These are phyloP conservation scores for Mycena metata DNA, from an alignment of 768 basidiomycete species.

Conservation along the genomic window DNA sequence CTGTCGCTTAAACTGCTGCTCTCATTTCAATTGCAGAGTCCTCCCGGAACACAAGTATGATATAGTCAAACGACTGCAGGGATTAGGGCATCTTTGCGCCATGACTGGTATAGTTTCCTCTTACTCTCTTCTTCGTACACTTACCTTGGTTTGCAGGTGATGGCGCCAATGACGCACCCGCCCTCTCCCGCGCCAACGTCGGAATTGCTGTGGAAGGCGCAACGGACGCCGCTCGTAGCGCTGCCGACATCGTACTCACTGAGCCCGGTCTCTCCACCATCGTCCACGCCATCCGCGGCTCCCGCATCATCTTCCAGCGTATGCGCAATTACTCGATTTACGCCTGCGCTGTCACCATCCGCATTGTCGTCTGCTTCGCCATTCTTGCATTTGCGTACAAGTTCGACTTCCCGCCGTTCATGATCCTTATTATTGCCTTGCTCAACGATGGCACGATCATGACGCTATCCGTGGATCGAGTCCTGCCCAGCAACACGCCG, in stretches of 20 bases:
- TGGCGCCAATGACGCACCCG: conserved; percentile 98
- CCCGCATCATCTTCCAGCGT: conserved; percentile 99
- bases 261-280: conserved; percentile 99
- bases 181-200: conserved; percentile 97
- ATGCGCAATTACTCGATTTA: conserved; percentile 99
- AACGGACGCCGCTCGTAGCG: conserved; percentile 98
- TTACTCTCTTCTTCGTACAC: background rate
- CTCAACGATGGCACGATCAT: conserved; percentile 99
- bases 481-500: conserved; percentile 91
- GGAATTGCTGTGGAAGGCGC: conserved; percentile 99
- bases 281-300: conserved; percentile 98
- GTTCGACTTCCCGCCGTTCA: conserved; percentile 99
- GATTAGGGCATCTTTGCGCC: conserved; percentile 94
- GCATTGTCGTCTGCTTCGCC: conserved; percentile 98
- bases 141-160: conserved; percentile 57
- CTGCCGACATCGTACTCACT: conserved; percentile 97
- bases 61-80: conserved; percentile 98
- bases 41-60: conserved; percentile 89
- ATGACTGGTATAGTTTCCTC: conserved; percentile 80
- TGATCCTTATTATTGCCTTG: conserved; percentile 97
- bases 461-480: conserved; percentile 97
- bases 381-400: conserved; percentile 96
- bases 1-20: conserved; percentile 57
- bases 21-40: conserved; percentile 1
- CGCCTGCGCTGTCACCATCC: conserved; percentile 95